Evolutionary conservation across 2,329 filamentous ascomycete species (phyloP).

Genomic region (Fusarium irregulare): DNA sequence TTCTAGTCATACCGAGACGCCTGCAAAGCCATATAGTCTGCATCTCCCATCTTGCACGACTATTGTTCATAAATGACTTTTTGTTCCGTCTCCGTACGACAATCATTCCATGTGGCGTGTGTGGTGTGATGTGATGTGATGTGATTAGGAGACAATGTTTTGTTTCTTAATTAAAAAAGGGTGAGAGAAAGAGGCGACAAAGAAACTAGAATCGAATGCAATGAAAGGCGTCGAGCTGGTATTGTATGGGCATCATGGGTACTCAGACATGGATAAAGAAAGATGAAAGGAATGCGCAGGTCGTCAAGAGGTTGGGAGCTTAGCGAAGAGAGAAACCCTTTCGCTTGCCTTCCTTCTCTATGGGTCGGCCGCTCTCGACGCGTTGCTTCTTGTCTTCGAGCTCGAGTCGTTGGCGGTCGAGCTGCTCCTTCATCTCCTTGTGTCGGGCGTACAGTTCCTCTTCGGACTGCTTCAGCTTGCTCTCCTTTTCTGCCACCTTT

Average conservation of each 20-base stretch:
- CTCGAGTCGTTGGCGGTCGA: conserved; percentile 93
- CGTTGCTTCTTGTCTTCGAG: conserved; percentile 98
- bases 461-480: conserved; percentile 99
- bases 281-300: conserved; percentile 41
- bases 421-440: conserved; percentile 99
- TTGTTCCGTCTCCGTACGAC: conserved; percentile 48
- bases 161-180: conserved; percentile 55
- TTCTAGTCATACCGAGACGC: conserved; percentile 34
- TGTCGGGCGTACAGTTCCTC: conserved; percentile 98
- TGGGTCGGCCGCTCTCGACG: conserved; percentile 91
- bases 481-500: conserved; percentile 99
- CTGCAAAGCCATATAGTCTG: conserved; percentile 48
- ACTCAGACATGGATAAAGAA: conserved; percentile 67
- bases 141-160: conserved; percentile 51
- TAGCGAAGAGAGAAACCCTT: conserved; percentile 99
- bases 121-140: conserved; percentile 45
- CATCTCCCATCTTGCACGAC: conserved; percentile 50
- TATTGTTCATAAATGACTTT: conserved; percentile 53
- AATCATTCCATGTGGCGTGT: conserved; percentile 50
- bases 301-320: conserved; percentile 48
- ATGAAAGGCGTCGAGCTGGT: conserved; percentile 67
- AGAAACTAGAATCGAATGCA: conserved; percentile 59
- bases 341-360: conserved; percentile 98
- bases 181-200: conserved; percentile 53
- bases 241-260: conserved; percentile 69